Evolutionary conservation across 73 alveolate genomes (phyloP).

Genomic region (Uronychia setigera): DNA sequence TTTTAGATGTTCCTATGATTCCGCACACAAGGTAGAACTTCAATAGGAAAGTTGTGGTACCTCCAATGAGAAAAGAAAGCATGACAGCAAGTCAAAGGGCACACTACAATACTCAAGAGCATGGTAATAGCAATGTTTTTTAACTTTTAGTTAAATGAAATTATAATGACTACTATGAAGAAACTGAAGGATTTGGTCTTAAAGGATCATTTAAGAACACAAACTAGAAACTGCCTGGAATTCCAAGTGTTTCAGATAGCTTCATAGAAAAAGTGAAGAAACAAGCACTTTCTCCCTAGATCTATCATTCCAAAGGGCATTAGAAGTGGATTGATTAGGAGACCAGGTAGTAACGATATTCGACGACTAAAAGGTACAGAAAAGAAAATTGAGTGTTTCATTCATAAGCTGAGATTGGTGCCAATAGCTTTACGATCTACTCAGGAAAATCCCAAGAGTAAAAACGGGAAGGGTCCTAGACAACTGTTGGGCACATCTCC

Average conservation of each 20-base stretch:
- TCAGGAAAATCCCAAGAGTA: no score
- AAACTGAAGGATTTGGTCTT: not conserved
- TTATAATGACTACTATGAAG: not conserved
- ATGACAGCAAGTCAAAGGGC: not conserved
- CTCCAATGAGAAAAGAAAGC: not conserved
- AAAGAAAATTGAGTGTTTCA: not conserved
- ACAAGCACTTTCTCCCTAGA: not conserved
- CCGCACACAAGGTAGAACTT: not conserved
- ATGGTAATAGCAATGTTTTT: not conserved
- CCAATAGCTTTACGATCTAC: no score
- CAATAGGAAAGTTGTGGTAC: not conserved
- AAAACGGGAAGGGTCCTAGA: no score
- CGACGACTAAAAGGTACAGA: not conserved
- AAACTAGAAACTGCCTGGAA: not conserved
- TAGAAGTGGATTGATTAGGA: not conserved
- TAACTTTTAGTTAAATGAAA: not conserved
- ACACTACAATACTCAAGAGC: not conserved
- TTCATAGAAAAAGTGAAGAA: not conserved
- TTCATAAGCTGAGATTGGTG: not conserved
- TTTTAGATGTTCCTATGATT: not conserved
- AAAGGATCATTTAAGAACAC: not conserved
- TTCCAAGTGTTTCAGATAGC: not conserved
- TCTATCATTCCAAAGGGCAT: not conserved
- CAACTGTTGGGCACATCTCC: no score
- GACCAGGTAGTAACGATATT: not conserved